Conservation (phyloP, 768 basidiomycete genomes). For the Tulasnella sp. region DNA sequence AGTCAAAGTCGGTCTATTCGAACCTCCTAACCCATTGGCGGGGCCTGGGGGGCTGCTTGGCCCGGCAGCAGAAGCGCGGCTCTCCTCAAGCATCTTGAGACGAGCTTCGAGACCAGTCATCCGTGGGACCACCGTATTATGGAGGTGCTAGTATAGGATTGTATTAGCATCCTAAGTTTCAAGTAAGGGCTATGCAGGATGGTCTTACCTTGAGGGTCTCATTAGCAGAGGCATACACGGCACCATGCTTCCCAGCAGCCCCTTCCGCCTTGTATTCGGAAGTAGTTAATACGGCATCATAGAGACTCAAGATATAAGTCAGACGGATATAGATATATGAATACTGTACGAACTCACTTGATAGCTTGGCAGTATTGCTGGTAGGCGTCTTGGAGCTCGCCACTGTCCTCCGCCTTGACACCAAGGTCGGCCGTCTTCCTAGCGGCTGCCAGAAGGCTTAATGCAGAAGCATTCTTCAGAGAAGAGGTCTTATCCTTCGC, state of each 20-base stretch:
- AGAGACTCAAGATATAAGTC: constrained; percentile 35
- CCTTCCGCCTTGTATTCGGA: constrained; percentile 53
- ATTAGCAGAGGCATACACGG: constrained; percentile 44
- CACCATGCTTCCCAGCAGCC: constrained; percentile 48
- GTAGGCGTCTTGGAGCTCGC: constrained; percentile 27
- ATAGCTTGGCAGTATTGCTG: constrained; percentile 21
- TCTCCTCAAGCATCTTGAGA: constrained; percentile 45
- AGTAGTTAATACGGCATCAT: constrained; percentile 48
- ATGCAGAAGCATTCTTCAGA: constrained; percentile 55
- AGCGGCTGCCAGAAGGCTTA: constrained; percentile 60
- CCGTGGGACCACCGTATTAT: constrained; percentile 40
- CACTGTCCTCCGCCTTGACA: constrained; percentile 11
- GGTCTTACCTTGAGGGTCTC: constrained; percentile 68
- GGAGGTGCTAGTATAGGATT: constrained; percentile 39
- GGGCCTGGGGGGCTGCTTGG: background rate
- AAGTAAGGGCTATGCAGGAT: constrained; percentile 30
- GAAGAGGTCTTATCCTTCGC: constrained; percentile 50
- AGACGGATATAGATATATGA: background rate
- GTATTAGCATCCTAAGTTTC: constrained; percentile 22
- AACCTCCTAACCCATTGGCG: background rate
- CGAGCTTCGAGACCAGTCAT: constrained; percentile 46
- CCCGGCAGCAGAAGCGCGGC: background rate
- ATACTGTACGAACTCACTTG: constrained; percentile 10
- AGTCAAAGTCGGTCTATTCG: background rate
- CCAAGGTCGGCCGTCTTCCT: constrained; percentile 46